phyloP scores from a whole-genome alignment of 306 rosid species.

The Pyrus pyrifolia region DNA sequence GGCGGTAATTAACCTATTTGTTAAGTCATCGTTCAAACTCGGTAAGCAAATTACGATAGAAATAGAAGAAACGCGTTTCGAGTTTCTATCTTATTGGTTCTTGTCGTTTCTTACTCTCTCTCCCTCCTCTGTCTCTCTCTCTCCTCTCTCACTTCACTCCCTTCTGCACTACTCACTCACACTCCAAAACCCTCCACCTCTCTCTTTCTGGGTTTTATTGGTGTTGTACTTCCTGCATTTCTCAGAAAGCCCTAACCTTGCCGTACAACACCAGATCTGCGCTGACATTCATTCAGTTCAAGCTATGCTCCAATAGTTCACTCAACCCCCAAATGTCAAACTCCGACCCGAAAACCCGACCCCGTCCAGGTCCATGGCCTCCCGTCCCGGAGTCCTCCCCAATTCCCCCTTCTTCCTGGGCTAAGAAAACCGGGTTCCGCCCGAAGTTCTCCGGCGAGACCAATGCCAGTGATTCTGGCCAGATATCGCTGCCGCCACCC shows the following conservation, averaged over 20 bases:
- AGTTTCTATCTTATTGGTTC: neutral
- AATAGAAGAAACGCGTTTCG: slow-evolving; percentile 27
- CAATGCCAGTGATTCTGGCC: slow-evolving; percentile 59
- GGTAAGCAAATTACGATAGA: neutral
- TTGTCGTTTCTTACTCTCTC: neutral
- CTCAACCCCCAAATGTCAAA: slow-evolving; percentile 40
- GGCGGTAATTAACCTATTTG: no score
- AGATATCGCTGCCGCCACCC: slow-evolving; percentile 34
- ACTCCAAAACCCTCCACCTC: neutral
- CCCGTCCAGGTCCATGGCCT: slow-evolving; percentile 84
- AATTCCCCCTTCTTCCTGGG: slow-evolving; percentile 92
- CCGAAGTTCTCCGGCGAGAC: slow-evolving; percentile 97
- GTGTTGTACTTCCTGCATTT: neutral
- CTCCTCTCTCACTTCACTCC: neutral
- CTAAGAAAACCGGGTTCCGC: slow-evolving; percentile 78
- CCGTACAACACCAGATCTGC: slow-evolving; percentile 45
- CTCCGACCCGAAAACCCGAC: slow-evolving; percentile 59
- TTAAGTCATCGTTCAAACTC: neutral
- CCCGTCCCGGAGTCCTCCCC: slow-evolving; percentile 45
- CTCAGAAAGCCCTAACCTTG: neutral
- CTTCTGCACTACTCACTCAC: slow-evolving; percentile 14
- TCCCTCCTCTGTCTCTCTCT: neutral
- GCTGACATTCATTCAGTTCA: neutral
- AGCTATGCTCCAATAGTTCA: slow-evolving; percentile 33
- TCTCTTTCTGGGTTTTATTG: neutral